Base-by-base conservation (phyloP, 1,284 basidiomycete genomes). In the Apiotrichum porosum region DNA sequence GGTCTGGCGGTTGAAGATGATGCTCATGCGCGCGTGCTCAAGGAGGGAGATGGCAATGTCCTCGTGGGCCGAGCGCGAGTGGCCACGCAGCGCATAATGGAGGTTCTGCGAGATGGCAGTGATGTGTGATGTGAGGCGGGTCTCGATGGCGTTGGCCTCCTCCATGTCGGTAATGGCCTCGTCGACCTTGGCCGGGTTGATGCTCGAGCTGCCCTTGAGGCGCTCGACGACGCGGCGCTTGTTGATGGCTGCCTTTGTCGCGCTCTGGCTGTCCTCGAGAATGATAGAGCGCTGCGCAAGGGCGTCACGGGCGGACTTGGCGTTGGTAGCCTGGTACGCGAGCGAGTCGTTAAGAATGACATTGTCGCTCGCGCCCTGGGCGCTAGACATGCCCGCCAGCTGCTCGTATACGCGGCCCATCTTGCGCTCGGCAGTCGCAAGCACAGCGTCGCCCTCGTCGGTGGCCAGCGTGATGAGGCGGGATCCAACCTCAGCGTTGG, bases 91-190 rank as follows among this genome's bases (percentile, higher is more conserved):
- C 1, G 91, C 85, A 34, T 81, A 80, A 62, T 93, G 88, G 10
- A 97, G 77, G 58, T 95, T 92, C 58, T 87, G 83, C 1, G 92
- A 94, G 51, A 97, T 95, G 44, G 88, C 88, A 44, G 87, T 80
- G 1, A 92, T 85, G 17, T 88, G 83, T 45, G 81, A 80, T 3
- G 85, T 82, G 24, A 95, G 81, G 9, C 83, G 78, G 65, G 85
- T 81, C 68, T 97, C 93, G 52, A 90, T 86, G 58, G 85, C 85
- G 60, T 85, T 83, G 3, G 92, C 91, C 82, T 95, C 91, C 71
- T 93, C 86, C 75, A 95, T 82, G 52, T 97, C 92, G 65, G 89
- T 87, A 38, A 97, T 73, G 0, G 92, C 91, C 63, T 94, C 91
- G 66, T 95, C 90, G 5, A 94, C 93, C 49, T 83, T 84, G 49